Base-by-base conservation (phyloP, 768 basidiomycete genomes). In the Psilocybe sp. region DNA sequence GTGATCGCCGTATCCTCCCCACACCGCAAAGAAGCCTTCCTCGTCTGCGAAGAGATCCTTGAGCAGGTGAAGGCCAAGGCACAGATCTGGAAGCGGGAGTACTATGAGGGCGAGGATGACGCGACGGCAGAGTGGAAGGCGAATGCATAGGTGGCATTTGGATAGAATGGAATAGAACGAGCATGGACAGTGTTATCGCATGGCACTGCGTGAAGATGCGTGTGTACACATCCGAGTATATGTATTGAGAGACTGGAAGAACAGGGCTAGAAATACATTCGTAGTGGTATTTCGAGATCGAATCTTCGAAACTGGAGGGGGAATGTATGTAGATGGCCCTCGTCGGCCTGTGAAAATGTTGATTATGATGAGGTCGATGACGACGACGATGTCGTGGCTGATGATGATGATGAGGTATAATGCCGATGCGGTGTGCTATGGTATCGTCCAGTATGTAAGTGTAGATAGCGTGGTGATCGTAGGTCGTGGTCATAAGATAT, bases 1-100 rank as follows among this genome's bases (percentile, higher is more conserved):
- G 87, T 93, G 43, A 84, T 95, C 51, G 86, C 87, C 1, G 90
- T 92, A 4, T 86, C 89, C 2, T 85, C 87, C 10, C 87, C 91
- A 6, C 92, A 93, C 66, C 79, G 92, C 31, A 84, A 82, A 57
- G 89, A 90, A 61, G 85, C 89, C 6, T 92, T 93, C 62, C 66
- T 74, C 45, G 85, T 83, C 14, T 91, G 89, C 64, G 91, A 93
- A 66, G 80, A 72, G 58, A 82, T 94, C 51, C 74, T 96, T n/a
- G 93, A 96, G 64, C 78, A 84, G 50, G 85, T 95, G 49, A 96
- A 96, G 72, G 69, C 68, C 52, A 85, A 81, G 60, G 90, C 78
- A 37, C 92, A 91, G 66, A 87, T 95, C 55, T 96, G 93, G 93
- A 95, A 96, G 72, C 71, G 88, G 59, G 93, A 95, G 63, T 89